Evolutionary conservation across 2,329 filamentous ascomycete species (phyloP).

Genomic region (Diaporthe sp.): DNA sequence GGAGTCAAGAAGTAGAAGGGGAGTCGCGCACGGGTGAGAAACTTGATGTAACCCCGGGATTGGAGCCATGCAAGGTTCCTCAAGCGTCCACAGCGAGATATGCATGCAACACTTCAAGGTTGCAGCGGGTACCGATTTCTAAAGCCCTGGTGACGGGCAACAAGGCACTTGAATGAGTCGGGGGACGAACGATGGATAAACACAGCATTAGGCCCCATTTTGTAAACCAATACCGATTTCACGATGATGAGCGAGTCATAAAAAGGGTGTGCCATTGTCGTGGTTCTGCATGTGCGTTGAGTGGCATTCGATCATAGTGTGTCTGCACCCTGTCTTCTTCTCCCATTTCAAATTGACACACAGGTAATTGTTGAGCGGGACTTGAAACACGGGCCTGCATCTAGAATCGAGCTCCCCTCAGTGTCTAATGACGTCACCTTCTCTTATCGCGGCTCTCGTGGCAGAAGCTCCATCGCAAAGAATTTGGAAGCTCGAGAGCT

Average conservation of each 20-base stretch:
- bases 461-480: neutral
- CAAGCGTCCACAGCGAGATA: slow-evolving; percentile 1
- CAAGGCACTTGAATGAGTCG: slow-evolving; percentile 14
- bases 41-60: neutral
- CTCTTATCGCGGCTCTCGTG: slow-evolving; percentile 11
- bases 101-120: neutral
- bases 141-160: neutral
- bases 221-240: slow-evolving; percentile 24
- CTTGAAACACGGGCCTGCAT: slow-evolving; percentile 1
- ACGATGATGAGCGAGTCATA: slow-evolving; percentile 16
- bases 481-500: neutral
- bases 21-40: neutral
- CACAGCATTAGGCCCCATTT: neutral
- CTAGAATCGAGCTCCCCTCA: neutral
- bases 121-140: neutral
- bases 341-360: neutral
- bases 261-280: slow-evolving; percentile 15
- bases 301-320: neutral
- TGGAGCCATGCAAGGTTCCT: neutral
- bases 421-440: neutral
- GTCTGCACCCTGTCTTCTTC: neutral
- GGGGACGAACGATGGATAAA: neutral
- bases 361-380: slow-evolving; percentile 4
- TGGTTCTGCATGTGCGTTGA: neutral
- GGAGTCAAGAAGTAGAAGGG: neutral